phyloP scores from a whole-genome alignment of 345 rosid genomes.

The Eucalyptus sideroxylon region DNA sequence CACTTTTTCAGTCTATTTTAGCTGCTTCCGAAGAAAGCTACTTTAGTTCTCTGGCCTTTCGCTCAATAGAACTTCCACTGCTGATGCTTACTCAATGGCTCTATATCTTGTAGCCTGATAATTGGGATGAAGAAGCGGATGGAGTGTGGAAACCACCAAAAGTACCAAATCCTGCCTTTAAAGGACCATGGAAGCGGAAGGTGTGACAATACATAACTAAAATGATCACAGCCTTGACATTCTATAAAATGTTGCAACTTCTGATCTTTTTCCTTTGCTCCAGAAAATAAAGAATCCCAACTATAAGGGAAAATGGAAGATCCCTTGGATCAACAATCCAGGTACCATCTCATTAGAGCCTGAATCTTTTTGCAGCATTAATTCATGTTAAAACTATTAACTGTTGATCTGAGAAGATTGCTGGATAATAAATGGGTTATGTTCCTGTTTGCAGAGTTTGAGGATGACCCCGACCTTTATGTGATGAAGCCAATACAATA shows the following conservation, averaged over 20 bases:
- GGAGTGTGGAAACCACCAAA: constrained; percentile 68
- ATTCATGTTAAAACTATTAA: not conserved
- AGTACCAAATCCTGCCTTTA: constrained; percentile 60
- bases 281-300: constrained; percentile 94
- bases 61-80: not conserved
- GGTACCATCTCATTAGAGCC: constrained; percentile 20
- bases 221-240: not conserved
- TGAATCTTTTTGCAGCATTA: not conserved
- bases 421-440: not conserved
- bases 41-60: not conserved
- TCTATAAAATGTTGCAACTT: not conserved
- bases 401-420: not conserved
- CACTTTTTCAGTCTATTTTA: not conserved
- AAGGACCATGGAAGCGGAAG: constrained; percentile 78
- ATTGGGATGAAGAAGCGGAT: constrained; percentile 66
- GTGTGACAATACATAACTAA: constrained; percentile 5
- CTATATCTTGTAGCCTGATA: constrained; percentile 36
- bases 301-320: constrained; percentile 91
- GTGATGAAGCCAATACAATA: constrained; percentile 80
- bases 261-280: not conserved
- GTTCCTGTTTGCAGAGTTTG: constrained; percentile 49
- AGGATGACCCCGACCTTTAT: constrained; percentile 94
- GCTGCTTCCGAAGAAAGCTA: not conserved
- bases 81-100: not conserved
- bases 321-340: constrained; percentile 87